Base-by-base conservation (phyloP, 2,329 filamentous ascomycete genomes). In the Verticillium nubilum region DNA sequence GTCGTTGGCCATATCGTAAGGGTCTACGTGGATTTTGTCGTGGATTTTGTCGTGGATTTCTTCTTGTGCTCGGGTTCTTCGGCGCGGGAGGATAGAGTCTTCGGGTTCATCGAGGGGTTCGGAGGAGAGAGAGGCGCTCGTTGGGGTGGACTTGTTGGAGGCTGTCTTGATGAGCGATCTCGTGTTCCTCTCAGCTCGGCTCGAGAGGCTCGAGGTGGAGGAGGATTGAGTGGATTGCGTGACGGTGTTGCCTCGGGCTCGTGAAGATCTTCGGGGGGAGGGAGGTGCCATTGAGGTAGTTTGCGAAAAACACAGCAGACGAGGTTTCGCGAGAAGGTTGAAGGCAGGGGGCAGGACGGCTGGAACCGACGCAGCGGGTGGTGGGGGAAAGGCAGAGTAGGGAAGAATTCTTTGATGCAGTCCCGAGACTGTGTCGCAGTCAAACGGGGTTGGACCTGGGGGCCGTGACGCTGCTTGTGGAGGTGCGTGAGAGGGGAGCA, bases 191-290 rank as follows among this genome's bases (percentile, higher is more conserved):
- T 96, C 92, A 62, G 82, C 82, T 69, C 91, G 90, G 67, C 83
- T 84, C 62, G 91, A 93, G 50, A 90, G 87, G 69, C 89, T 89
- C 61, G 87, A 93, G 50, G 91, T 87, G 56, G 89, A 86, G 63
- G 90, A 92, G 64, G 90, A 91, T 68, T 91, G 88, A 68, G 91
- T 87, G 68, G 88, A 86, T 76, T 86, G 85, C 69, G 87, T 84
- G 79, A 93, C 90, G 68, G 86, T 87, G 70, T 86, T 86, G 72
- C 84, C 86, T 77, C 91, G 90, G 80, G 92, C 92, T 83, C 94
- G 88, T 76, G 93, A 95, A 71, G 93, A 97, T 74, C 94, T 91
- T 78, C 94, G 89, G 73, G 90, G 91, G 72, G 89, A 84, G 67
- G 78, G 78, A 71, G 79, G 82, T 80, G 83, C 82, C 83, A 85